Base-by-base conservation (phyloP, 495 filamentous ascomycete genomes). In the Daldinia vernicosa region DNA sequence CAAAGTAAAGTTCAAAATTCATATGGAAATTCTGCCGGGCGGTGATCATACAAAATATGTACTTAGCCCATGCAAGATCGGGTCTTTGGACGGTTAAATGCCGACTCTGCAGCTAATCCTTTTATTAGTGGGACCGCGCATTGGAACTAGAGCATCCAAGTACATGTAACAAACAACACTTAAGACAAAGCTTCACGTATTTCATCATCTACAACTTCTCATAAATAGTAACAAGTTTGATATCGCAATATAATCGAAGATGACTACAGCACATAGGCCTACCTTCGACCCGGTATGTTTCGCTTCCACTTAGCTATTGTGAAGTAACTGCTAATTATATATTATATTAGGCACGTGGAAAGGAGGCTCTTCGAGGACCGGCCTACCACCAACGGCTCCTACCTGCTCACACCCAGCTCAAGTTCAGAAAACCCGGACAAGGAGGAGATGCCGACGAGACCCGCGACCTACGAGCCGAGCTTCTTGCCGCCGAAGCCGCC, bases 301-400 rank as follows among this genome's bases (percentile, higher is more conserved):
- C 55, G 14, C 6, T 54, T 47, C 22, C 6, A 9, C n/a, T 47
- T 11, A 24, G 11, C 19, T 15, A 24, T 12, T 24, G 24, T 24
- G 24, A 39, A 26, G 14, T 4, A 32, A 5, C 11, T 59, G 11
- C 53, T 64, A 62, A 77, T 74, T 66, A 80, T 72, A 57, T 73
- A 56, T 24, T 72, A 54, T 24, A 58, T 66, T 66, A 94, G 92
- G 94, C 95, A 43, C 90, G 90, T 77, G 95, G 96, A 71, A 97
- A 97, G 87, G 95, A 99, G 79, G 92, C 94, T 76, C 91, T 92
- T 60, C 90, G 94, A 72, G 95, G 95, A 15, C 92, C 93, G 40
- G 95, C 95, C 64, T 98, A 98, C 81, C 95, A 99, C 79, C 95
- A 98, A 84, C 90, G 95, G 59, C 90, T 98, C 11, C 89, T 97